Conservation (phyloP, 441 rosid species). For the Lagerstroemia fauriei region DNA sequence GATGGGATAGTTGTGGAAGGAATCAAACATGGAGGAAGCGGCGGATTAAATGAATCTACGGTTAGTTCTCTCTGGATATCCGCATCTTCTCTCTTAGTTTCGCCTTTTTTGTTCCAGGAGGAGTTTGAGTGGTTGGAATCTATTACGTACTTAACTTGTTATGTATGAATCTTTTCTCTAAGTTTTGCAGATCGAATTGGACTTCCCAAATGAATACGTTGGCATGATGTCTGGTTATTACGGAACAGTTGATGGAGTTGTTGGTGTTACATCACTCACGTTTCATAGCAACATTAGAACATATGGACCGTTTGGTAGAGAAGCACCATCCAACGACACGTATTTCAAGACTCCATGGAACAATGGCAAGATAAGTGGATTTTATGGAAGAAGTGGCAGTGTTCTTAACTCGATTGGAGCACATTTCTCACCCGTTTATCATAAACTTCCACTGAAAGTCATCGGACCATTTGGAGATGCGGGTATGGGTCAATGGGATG, state of each 20-base stretch:
- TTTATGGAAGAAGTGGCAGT: not conserved
- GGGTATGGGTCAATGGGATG: not conserved
- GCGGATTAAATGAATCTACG: not conserved
- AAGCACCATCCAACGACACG: not conserved
- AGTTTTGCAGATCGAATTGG: not conserved
- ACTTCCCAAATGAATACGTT: conserved; percentile 1
- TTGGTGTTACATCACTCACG: not conserved
- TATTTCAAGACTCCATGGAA: conserved; percentile 6
- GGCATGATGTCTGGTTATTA: not conserved
- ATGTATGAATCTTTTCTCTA: not conserved
- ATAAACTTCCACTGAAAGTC: not conserved
- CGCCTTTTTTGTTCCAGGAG: not conserved
- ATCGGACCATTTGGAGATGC: conserved; percentile 10
- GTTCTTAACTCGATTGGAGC: conserved; percentile 1
- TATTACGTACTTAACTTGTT: not conserved
- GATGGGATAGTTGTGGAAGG: not conserved
- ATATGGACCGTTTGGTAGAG: conserved; percentile 15
- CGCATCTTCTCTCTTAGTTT: not conserved
- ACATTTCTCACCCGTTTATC: not conserved
- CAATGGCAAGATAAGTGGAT: conserved; percentile 2
- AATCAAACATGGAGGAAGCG: not conserved
- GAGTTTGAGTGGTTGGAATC: not conserved
- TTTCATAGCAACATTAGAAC: not conserved
- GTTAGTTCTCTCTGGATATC: not conserved
- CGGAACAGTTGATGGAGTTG: not conserved